Evolutionary conservation across 139 green algal species (phyloP).

Genomic region (Chlorella vulgaris): DNA sequence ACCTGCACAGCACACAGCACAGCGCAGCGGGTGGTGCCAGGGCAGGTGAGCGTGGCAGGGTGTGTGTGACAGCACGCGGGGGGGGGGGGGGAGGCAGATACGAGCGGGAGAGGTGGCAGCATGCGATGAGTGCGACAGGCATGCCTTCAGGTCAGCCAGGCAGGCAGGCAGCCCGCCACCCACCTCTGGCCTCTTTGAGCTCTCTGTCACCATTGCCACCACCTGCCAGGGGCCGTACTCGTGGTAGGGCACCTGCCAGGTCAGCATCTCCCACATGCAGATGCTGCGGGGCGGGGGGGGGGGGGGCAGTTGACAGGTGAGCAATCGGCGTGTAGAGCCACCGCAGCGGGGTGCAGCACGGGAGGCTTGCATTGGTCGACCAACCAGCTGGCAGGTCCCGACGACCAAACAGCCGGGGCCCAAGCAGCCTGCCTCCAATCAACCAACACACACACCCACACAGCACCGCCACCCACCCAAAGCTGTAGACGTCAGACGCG

Average conservation of each 20-base stretch:
- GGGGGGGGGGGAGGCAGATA: neutral
- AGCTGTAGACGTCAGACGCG: slow-evolving; percentile 59
- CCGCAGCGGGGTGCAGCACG: neutral
- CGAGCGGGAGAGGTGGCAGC: too few relatives aligned
- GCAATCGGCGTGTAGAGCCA: neutral
- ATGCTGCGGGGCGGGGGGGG: slow-evolving; percentile 8
- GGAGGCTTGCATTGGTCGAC: too few relatives aligned
- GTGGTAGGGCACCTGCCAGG: slow-evolving; percentile 80
- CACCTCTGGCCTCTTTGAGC: slow-evolving; percentile 29
- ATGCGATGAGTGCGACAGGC: too few relatives aligned
- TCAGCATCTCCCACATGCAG: slow-evolving; percentile 74
- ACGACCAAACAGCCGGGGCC: neutral
- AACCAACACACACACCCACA: neutral
- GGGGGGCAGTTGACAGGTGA: neutral
- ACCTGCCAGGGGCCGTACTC: slow-evolving; percentile 57
- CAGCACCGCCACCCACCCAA: slow-evolving; percentile 41
- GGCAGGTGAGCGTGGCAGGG: neutral
- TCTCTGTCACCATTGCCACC: slow-evolving; percentile 28
- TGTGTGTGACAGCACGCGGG: neutral
- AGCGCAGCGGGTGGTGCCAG: neutral
- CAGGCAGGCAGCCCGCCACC: neutral
- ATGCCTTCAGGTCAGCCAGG: neutral
- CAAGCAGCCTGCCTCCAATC: neutral
- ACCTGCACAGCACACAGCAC: slow-evolving; percentile 4
- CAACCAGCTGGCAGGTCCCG: neutral